Conservation (phyloP, 2,329 filamentous ascomycete species). For the Colletotrichum noveboracense region DNA sequence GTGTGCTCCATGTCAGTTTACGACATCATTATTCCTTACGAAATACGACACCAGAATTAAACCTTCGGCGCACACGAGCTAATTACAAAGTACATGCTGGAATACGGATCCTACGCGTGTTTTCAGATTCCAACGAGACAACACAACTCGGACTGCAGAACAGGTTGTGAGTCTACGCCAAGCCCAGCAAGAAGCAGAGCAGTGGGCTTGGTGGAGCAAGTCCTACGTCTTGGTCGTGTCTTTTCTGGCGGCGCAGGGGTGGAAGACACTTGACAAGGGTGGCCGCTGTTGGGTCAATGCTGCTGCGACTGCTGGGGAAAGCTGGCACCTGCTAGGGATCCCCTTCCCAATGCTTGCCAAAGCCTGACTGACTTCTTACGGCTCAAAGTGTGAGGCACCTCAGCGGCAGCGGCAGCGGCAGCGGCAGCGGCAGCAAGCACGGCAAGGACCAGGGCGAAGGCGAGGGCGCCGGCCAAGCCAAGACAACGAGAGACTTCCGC, state of each 20-base stretch:
- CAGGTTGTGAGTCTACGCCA: conserved; percentile 10
- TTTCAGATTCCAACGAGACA: conserved; percentile 5
- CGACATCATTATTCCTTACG: neutral
- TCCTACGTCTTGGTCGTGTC: neutral
- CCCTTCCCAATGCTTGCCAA: neutral
- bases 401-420: neutral
- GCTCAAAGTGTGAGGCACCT: neutral
- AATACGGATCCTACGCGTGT: neutral
- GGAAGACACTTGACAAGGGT: neutral
- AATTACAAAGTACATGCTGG: neutral
- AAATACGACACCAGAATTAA: neutral
- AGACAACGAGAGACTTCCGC: conserved; percentile 10
- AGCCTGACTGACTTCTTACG: neutral
- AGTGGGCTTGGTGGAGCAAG: conserved; percentile 2
- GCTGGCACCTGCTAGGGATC: neutral
- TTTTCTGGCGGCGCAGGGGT: neutral
- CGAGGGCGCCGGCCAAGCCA: neutral
- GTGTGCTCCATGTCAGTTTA: neutral
- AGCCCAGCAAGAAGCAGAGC: neutral
- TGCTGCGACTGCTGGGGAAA: neutral
- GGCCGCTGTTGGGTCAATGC: neutral
- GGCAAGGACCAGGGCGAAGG: neutral
- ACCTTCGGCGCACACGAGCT: neutral
- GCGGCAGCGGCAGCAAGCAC: neutral
- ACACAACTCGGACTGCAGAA: neutral